phyloP scores from a whole-genome alignment of 108 stramenopile genomes.

The Poteriospumella lacustris region DNA sequence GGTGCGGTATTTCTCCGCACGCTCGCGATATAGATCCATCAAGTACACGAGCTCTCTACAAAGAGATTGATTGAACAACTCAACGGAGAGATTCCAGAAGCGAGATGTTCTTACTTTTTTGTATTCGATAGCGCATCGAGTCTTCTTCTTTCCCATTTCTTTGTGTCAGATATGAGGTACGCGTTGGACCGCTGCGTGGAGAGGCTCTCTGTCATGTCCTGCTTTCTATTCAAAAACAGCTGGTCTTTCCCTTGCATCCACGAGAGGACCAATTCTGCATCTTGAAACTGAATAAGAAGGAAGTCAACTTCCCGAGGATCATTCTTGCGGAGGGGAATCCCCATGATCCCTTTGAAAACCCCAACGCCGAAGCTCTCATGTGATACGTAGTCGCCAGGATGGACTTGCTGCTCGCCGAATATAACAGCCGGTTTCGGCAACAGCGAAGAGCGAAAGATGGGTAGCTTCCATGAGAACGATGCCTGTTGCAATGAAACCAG shows the following conservation, averaged over 20 bases:
- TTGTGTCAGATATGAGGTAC: too few species aligned
- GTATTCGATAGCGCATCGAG: conserved; percentile 28
- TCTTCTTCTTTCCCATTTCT: too few species aligned
- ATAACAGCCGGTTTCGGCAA: not conserved
- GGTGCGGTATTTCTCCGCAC: not conserved
- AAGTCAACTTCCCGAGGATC: not conserved
- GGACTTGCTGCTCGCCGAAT: not conserved
- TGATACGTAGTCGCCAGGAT: not conserved
- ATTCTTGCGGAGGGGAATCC: not conserved
- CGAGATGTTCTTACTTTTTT: conserved; percentile 38
- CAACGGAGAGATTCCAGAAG: conserved; percentile 16
- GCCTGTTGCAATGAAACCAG: too few species aligned
- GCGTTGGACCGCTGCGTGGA: not conserved
- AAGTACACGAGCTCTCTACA: conserved; percentile 22
- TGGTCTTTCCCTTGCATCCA: not conserved
- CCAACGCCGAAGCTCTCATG: not conserved
- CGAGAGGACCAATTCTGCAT: not conserved
- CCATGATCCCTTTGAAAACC: not conserved
- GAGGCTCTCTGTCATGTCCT: not conserved
- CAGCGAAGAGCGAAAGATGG: not conserved
- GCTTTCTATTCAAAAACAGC: not conserved
- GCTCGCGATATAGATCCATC: conserved; percentile 20
- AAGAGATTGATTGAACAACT: not conserved
- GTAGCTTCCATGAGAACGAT: too few species aligned
- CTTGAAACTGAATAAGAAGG: not conserved